Conservation (phyloP, 768 basidiomycete genomes). For the Russula earlei region DNA sequence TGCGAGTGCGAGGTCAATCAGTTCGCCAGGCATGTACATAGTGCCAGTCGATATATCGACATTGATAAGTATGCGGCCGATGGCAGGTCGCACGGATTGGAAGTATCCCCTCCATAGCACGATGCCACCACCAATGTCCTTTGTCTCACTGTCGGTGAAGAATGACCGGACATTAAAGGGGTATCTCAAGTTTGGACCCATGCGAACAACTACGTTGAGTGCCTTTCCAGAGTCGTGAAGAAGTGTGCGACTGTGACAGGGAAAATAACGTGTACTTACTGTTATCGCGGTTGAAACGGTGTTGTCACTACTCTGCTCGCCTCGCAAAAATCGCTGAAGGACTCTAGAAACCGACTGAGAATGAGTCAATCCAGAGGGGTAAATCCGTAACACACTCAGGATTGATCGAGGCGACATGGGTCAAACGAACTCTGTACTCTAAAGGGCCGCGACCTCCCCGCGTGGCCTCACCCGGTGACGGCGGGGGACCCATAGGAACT, state of each 20-base stretch:
- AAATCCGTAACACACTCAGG: conserved; percentile 49
- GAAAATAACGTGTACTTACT: conserved; percentile 27
- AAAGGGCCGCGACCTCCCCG: conserved; percentile 38
- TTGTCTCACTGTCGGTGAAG: conserved; percentile 49
- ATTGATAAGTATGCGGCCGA: conserved; percentile 57
- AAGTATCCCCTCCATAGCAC: conserved; percentile 75
- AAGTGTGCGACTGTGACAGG: neutral
- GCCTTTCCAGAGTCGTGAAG: conserved; percentile 34
- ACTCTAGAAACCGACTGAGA: conserved; percentile 35
- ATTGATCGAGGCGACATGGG: conserved; percentile 72
- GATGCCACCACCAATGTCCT: conserved; percentile 51
- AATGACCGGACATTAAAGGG: conserved; percentile 72
- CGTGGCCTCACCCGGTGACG: neutral
- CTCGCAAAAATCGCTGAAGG: conserved; percentile 51
- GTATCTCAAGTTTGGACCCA: conserved; percentile 58
- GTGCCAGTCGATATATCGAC: conserved; percentile 70
- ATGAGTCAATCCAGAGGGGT: conserved; percentile 21
- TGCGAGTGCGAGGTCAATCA: conserved; percentile 51
- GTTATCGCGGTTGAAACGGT: conserved; percentile 57
- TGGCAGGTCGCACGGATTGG: conserved; percentile 63
- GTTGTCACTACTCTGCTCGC: conserved; percentile 60
- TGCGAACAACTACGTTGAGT: conserved; percentile 64
- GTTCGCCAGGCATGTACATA: conserved; percentile 59
- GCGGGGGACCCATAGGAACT: conserved; percentile 38
- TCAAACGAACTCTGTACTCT: conserved; percentile 55